phyloP scores from a whole-genome alignment of 2,329 filamentous ascomycete genomes.

The Leptosphaerulina australis region DNA sequence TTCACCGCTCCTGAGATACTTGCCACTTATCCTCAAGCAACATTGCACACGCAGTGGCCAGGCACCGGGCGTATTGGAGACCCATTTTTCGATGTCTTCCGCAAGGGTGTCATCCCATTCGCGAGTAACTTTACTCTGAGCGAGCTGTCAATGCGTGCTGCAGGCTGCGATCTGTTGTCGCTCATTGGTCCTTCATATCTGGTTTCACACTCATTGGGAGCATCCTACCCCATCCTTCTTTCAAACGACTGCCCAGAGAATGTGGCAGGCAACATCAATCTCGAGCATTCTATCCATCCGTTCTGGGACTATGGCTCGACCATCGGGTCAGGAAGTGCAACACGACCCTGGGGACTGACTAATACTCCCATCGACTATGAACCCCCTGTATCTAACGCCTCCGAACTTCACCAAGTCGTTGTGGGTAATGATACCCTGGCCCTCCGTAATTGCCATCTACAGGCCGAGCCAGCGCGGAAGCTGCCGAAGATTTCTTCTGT shows the following conservation, averaged over 20 bases:
- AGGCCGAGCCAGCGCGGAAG: constrained; percentile 49
- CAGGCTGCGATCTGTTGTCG: constrained; percentile 52
- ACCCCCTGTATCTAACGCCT: constrained; percentile 35
- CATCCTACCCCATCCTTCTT: constrained; percentile 42
- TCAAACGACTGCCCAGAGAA: not conserved
- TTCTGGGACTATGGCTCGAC: constrained; percentile 44
- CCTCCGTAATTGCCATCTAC: constrained; percentile 39
- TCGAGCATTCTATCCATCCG: constrained; percentile 62
- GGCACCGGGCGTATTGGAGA: constrained; percentile 51
- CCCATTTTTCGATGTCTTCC: constrained; percentile 57
- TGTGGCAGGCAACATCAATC: constrained; percentile 56
- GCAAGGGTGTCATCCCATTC: constrained; percentile 51
- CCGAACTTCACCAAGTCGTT: constrained; percentile 5
- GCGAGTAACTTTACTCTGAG: constrained; percentile 33
- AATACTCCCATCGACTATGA: constrained; percentile 43
- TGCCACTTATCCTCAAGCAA: constrained; percentile 46
- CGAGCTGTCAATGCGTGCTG: constrained; percentile 43
- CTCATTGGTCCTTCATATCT: constrained; percentile 52
- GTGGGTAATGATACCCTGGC: constrained; percentile 2
- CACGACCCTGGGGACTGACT: constrained; percentile 42
- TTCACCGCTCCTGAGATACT: constrained; percentile 13
- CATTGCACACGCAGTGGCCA: constrained; percentile 53
- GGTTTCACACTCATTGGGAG: constrained; percentile 58
- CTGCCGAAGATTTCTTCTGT: constrained; percentile 59
- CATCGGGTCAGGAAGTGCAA: not conserved